Conservation (phyloP, 306 rosid genomes). For the Acacia confusa region DNA sequence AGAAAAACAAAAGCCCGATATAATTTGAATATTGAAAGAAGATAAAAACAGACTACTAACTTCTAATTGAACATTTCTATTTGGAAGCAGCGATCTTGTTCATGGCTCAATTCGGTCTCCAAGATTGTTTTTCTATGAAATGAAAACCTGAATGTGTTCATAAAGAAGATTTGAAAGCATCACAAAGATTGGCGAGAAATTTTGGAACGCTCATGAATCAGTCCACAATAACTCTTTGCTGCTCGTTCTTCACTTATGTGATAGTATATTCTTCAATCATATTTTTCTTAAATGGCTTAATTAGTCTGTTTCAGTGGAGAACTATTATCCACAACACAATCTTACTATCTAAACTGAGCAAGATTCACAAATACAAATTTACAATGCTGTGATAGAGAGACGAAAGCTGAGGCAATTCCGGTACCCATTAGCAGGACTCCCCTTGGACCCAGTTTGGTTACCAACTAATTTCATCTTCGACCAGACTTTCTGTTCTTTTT, state of each 20-base stretch:
- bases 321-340: background rate
- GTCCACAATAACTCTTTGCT: background rate
- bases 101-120: background rate
- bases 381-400: background rate
- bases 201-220: background rate
- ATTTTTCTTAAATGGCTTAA: background rate
- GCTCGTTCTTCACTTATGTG: background rate
- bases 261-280: background rate
- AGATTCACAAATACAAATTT: background rate
- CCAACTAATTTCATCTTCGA: conserved; percentile 64
- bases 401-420: background rate
- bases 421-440: background rate
- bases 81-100: background rate
- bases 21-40: too few species aligned
- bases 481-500: conserved; percentile 64
- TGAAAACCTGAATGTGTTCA: background rate
- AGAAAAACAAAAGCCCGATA: too few species aligned
- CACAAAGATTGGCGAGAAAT: background rate
- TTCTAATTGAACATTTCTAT: background rate
- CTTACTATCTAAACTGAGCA: background rate
- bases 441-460: conserved; percentile 4
- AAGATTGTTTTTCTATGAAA: background rate
- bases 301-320: background rate
- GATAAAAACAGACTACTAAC: background rate
- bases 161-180: too few species aligned